Evolutionary conservation across 2,329 filamentous ascomycete species (phyloP).

Genomic region (Delphinella strobiligena): DNA sequence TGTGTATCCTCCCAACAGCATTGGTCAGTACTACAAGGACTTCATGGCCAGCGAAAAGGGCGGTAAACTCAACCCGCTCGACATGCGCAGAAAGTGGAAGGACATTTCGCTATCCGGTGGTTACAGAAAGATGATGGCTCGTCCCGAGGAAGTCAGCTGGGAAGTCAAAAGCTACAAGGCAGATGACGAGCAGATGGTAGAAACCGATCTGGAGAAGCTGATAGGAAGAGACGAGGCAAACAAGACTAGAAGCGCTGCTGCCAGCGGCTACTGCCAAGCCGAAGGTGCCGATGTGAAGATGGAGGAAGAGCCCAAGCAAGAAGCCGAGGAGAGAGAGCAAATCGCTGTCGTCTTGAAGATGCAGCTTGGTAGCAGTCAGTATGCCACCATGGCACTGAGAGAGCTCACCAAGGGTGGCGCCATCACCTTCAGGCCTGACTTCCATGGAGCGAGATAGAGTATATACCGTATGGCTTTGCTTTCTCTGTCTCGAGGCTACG

Average conservation of each 20-base stretch:
- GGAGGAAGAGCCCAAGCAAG: slow-evolving; percentile 8
- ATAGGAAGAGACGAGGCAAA: slow-evolving; percentile 19
- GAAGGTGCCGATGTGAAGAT: slow-evolving; percentile 12
- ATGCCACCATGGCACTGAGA: slow-evolving; percentile 71
- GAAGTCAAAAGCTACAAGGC: slow-evolving; percentile 59
- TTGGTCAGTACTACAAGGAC: slow-evolving; percentile 69
- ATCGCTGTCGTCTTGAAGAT: slow-evolving; percentile 61
- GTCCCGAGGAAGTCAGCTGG: slow-evolving; percentile 51
- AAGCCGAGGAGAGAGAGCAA: slow-evolving; percentile 29
- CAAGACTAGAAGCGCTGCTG: slow-evolving; percentile 16
- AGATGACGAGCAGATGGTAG: slow-evolving; percentile 71
- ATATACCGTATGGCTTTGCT: no score
- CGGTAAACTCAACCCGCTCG: slow-evolving; percentile 65
- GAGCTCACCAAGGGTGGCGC: slow-evolving; percentile 63
- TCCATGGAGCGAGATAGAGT: slow-evolving; percentile 18
- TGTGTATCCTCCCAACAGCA: slow-evolving; percentile 69
- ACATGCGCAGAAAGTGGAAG: slow-evolving; percentile 76
- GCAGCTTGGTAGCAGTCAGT: slow-evolving; percentile 66
- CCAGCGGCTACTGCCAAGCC: slow-evolving; percentile 9
- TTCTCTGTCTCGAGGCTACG: no score
- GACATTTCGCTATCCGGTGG: slow-evolving; percentile 81
- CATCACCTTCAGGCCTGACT: slow-evolving; percentile 52
- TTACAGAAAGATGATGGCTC: slow-evolving; percentile 74
- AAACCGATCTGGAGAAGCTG: slow-evolving; percentile 70
- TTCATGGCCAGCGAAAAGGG: slow-evolving; percentile 78